Evolutionary conservation across 139 green algal species (phyloP).

Genomic region (Haematococcus sp.): DNA sequence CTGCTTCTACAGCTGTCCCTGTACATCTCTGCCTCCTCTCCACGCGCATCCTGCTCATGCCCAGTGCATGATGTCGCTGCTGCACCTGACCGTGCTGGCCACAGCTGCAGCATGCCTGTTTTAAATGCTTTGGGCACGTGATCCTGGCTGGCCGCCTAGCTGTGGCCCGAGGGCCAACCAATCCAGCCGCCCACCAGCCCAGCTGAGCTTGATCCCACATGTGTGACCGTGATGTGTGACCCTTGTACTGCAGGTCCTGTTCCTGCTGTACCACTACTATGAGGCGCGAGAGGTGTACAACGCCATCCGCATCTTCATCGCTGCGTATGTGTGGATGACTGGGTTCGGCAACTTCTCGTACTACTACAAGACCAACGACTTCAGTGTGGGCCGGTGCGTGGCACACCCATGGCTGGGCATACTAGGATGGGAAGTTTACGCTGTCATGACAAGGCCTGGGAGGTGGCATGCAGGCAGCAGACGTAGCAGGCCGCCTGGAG

Average conservation of each 20-base stretch:
- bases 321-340: slow-evolving; percentile 97
- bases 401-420: too few species aligned
- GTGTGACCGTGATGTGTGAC: neutral
- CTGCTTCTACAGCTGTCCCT: too few species aligned
- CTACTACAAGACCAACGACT: slow-evolving; percentile 81
- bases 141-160: neutral
- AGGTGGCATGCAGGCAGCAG: too few species aligned
- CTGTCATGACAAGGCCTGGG: too few species aligned
- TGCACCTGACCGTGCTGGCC: slow-evolving; percentile 63
- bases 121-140: neutral
- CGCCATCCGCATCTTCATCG: slow-evolving; percentile 96
- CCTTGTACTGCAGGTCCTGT: slow-evolving; percentile 69
- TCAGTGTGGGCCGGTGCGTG: slow-evolving; percentile 50
- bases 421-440: neutral
- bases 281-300: slow-evolving; percentile 93
- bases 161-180: neutral
- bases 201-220: neutral
- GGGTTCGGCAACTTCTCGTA: slow-evolving; percentile 96
- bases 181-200: neutral
- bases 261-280: slow-evolving; percentile 97
- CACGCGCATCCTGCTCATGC: too few species aligned
- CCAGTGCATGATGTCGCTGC: slow-evolving; percentile 82
- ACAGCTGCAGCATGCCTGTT: slow-evolving; percentile 38
- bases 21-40: too few species aligned
- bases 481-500: too few species aligned